Evolutionary conservation across 371 early-diverging fungal genomes (phyloP), one percentile per base, ranked within the genome.

Genomic region (Mucor sp.): DNA sequence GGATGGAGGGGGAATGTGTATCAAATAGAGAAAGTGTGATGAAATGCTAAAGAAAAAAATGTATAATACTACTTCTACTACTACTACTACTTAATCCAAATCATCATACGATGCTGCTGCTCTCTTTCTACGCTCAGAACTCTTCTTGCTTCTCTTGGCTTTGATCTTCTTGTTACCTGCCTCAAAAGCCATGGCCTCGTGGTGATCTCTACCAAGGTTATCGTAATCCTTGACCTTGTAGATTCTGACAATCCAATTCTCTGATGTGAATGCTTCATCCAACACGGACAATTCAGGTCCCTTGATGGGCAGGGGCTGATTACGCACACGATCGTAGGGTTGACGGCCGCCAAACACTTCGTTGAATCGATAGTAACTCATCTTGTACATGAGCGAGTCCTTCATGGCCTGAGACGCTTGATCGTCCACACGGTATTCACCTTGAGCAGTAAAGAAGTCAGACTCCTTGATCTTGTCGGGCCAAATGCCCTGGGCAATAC

Each of bases 161-260:
- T 78, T 80, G 17, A 71, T 48, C 62, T 74, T 81, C 70, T 83
- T 83, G 59, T 82, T 86, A 35, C 90, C 90, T 56, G 72, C 63
- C 56, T 86, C 86, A 65, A 90, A 89, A 2, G 76, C 80, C 6
- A 88, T 79, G 14, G 95, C 95, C 9, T 90, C 88, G 60, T 85
- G 80, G 64, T 95, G 80, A 17, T 88, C 74, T 66, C 97, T 82
- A 4, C 99, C 99, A 17, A 98, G 77, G 74, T 89, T 91, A 77
- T 99, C 99, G 50, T 92, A 86, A 35, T 92, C 89, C 78, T 97
- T 97, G 74, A 98, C 97, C 73, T 94, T 91, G 84, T 95, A 99
- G 63, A 99, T 94, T 41, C 99, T 87, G n/a, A 97, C 98, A 77
- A 97, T 93, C 93, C 96, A 94, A 82, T 96, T 92, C 74, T 93